Base-by-base conservation (phyloP, 2,329 filamentous ascomycete species). In the Fusarium pininemorale region DNA sequence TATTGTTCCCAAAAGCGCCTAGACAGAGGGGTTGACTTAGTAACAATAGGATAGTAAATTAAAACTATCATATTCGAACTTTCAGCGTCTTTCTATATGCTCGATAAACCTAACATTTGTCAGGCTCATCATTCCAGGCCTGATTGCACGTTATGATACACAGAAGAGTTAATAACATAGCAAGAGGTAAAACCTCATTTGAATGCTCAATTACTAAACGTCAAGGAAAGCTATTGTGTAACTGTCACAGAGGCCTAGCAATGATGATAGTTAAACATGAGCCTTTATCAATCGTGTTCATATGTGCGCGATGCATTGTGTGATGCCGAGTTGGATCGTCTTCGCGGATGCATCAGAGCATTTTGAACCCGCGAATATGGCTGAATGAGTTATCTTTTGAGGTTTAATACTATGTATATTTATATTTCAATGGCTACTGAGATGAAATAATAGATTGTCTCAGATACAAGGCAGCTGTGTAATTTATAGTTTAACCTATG, bases 181-280 rank as follows among this genome's bases (percentile, higher is more conserved):
- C 18, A 20, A 28, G 8, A 28, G 4, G 18, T 15, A 20, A 15
- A 28, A 0, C 18, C 24, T 5, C 0, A 6, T 7, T 22, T 22
- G 5, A 13, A 28, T 4, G 24, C 24, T 47, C 7, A 9, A 47
- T 3, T 15, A 22, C 13, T 4, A 28, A 10, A 28, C 9, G 14
- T 15, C 6, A 20, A 22, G 12, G 24, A 28, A 47, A 7, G 7
- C 1, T 28, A 20, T 47, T 11, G 4, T 20, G 2, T 10, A 22
- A 14, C 18, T 14, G 1, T 50, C 6, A 18, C 0, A 50, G 47
- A 3, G 24, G 24, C 7, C 10, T 18, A 4, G 6, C 22, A 6
- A 32, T 13, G 9, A 13, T 9, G 2, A 13, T 13, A 28, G 2
- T 15, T 1, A 5, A 15, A 22, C 1, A 47, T 15, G 13, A 3